A percentile compares a stretch with the other conserved stretches of the same genome.
These are phyloP conservation scores for Dendrobium huoshanense DNA, from an alignment of 106 monocot species.

Conservation along the genomic window DNA sequence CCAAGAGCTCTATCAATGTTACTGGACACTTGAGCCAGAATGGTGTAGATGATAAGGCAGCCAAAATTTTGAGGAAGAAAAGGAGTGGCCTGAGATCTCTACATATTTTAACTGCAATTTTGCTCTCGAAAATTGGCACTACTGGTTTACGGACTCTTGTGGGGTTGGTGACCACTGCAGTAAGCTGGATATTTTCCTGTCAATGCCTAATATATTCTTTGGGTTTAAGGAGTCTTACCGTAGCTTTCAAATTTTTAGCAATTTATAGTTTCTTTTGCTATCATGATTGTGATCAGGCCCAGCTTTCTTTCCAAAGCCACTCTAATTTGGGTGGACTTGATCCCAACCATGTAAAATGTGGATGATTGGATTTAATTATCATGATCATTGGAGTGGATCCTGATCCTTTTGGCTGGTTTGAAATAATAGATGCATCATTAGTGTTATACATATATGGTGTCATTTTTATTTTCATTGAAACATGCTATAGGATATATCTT, in stretches of 20 bases:
- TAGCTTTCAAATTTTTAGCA: neutral
- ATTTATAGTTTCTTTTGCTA: neutral
- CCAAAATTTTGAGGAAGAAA: constrained; percentile 28
- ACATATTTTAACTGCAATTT: constrained; percentile 73
- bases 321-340: neutral
- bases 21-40: constrained; percentile 23
- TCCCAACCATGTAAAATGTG: neutral
- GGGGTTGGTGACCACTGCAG: constrained; percentile 57
- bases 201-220: neutral
- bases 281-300: neutral
- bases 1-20: constrained; percentile 3
- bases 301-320: neutral
- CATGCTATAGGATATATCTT: neutral
- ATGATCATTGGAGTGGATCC: neutral
- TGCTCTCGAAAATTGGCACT: constrained; percentile 65
- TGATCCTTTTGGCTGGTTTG: neutral
- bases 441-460: neutral
- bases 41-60: constrained; percentile 26
- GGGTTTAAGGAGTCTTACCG: neutral
- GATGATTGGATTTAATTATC: neutral
- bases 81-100: constrained; percentile 60
- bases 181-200: constrained; percentile 29
- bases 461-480: constrained; percentile 6
- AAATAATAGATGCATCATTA: neutral
- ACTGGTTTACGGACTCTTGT: constrained; percentile 57